Conservation (phyloP, 768 basidiomycete genomes). For the Boletus huronensis region DNA sequence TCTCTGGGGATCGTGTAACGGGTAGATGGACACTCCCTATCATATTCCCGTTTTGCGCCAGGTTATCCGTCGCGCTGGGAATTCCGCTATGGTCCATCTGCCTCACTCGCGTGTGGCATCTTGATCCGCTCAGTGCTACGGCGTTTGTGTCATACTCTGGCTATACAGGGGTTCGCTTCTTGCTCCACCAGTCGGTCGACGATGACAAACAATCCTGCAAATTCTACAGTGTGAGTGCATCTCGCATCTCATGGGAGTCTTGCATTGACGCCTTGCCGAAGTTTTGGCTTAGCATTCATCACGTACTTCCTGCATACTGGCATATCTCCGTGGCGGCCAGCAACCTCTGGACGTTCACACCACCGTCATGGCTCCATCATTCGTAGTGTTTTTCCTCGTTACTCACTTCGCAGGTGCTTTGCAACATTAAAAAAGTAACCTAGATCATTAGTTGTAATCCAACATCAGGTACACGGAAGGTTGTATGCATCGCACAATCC, state of each 20-base stretch:
- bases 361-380: neutral
- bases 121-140: conserved; percentile 10
- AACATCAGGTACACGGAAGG: neutral
- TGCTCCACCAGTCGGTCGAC: conserved; percentile 13
- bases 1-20: conserved; percentile 35
- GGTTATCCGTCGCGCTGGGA: conserved; percentile 16
- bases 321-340: neutral
- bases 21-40: conserved; percentile 42
- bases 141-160: conserved; percentile 17
- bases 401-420: neutral
- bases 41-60: conserved; percentile 27
- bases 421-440: neutral
- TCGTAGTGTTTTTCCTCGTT: neutral
- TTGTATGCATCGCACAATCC: neutral
- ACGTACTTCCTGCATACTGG: conserved; percentile 16
- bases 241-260: neutral
- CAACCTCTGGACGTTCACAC: neutral
- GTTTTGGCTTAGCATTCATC: conserved; percentile 16
- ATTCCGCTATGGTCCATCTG: conserved; percentile 27
- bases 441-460: neutral
- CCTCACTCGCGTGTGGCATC: conserved; percentile 19
- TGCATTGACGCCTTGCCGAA: neutral
- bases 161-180: conserved; percentile 19
- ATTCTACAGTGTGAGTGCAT: conserved; percentile 20
- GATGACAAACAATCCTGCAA: conserved; percentile 24